phyloP scores from a whole-genome alignment of 345 rosid species.

The Trapa bicornis region DNA sequence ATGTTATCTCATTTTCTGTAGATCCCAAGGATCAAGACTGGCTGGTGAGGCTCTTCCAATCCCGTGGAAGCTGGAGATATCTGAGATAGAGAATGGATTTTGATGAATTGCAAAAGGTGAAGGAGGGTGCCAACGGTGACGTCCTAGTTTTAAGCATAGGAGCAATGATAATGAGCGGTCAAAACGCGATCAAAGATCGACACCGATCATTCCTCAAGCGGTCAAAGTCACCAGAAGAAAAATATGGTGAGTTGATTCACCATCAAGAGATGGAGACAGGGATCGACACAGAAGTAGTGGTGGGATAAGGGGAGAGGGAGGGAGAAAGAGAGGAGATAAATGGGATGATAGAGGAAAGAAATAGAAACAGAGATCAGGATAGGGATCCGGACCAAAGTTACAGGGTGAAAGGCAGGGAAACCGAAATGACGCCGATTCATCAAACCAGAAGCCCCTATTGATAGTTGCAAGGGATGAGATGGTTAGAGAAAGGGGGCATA shows the following conservation, averaged over 20 bases:
- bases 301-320: slow-evolving; percentile 46
- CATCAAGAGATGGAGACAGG: slow-evolving; percentile 68
- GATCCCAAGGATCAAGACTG: background rate
- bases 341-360: slow-evolving; percentile 20
- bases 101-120: slow-evolving; percentile 45
- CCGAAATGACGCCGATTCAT: slow-evolving; percentile 31
- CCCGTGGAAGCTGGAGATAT: background rate
- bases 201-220: slow-evolving; percentile 35
- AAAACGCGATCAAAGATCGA: slow-evolving; percentile 5
- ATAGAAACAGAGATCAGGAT: slow-evolving; percentile 27
- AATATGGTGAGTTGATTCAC: slow-evolving; percentile 42
- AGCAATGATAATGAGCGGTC: slow-evolving; percentile 34
- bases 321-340: slow-evolving; percentile 36
- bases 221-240: slow-evolving; percentile 36
- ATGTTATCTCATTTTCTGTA: background rate
- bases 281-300: slow-evolving; percentile 47
- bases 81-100: slow-evolving; percentile 5
- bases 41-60: background rate
- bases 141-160: slow-evolving; percentile 45
- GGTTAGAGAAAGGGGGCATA: slow-evolving; percentile 26
- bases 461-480: slow-evolving; percentile 30
- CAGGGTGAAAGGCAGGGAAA: slow-evolving; percentile 28
- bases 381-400: slow-evolving; percentile 23
- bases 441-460: slow-evolving; percentile 49
- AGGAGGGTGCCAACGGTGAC: slow-evolving; percentile 45